Conservation (phyloP, 2,329 filamentous ascomycete species). For the Aspergillus brasiliensis region DNA sequence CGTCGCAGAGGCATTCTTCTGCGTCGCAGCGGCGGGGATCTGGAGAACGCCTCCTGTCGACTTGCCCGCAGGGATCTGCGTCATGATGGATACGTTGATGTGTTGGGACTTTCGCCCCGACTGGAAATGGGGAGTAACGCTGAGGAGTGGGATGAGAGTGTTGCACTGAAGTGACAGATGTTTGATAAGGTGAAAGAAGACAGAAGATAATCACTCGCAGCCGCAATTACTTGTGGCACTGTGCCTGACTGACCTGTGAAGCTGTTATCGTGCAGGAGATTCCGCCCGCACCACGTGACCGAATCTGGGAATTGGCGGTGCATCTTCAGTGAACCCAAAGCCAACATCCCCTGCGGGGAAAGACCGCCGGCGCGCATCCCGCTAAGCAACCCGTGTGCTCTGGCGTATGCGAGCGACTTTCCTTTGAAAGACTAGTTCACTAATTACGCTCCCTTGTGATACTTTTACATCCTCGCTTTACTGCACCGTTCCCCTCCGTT, state of each 20-base stretch:
- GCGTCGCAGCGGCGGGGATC: constrained; percentile 51
- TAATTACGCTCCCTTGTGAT: not conserved
- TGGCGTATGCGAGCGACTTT: not conserved
- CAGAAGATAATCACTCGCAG: not conserved
- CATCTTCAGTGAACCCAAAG: not conserved
- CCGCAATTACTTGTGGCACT: not conserved
- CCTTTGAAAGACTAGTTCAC: not conserved
- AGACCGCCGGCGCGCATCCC: not conserved
- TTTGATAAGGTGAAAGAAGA: not conserved
- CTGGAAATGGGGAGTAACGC: not conserved
- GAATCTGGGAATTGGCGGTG: not conserved
- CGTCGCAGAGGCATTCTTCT: constrained; percentile 45
- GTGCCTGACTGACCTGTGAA: not conserved
- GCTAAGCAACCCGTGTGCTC: constrained; percentile 1
- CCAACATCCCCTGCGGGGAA: constrained; percentile 9
- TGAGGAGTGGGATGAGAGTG: not conserved
- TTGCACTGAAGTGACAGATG: not conserved
- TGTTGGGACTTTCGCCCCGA: constrained; percentile 3
- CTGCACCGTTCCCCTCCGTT: not conserved
- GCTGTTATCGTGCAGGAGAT: not conserved
- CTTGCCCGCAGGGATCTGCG: constrained; percentile 32
- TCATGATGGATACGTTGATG: constrained; percentile 23
- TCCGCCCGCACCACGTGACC: not conserved
- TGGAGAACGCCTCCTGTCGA: constrained; percentile 57
- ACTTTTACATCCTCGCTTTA: not conserved